Base-by-base conservation (phyloP, 2,329 filamentous ascomycete species). In the Drechslerella dactyloides region DNA sequence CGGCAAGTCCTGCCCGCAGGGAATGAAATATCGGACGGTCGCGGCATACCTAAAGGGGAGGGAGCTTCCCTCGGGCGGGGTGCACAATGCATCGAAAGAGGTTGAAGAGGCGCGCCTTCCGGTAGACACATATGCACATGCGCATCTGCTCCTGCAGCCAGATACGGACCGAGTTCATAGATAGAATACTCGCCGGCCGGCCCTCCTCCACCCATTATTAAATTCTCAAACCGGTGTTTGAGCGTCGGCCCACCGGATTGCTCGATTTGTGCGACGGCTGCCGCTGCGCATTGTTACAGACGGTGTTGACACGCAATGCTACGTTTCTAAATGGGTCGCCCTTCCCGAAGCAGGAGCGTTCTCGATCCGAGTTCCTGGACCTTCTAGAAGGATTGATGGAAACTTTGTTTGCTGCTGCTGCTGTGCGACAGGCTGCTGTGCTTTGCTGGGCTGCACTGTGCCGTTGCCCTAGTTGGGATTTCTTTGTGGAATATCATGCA, bases 21-120 rank as follows among this genome's bases (percentile, higher is more conserved):
- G n/a, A 59, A 54, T 52, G 57, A 55, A 69, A 70, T 63, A 40
- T 60, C 53, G 63, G 19, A 23, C 17, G 44, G 44, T 48, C 44
- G 44, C 57, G 48, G 48, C 59, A 58, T 55, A 24, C 59, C 66
- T 23, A 58, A 70, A 59, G 30, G 44, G 66, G 66, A 63, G 53
- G 59, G 66, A 64, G 58, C 52, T 19, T 2, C 19, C 44, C 44
- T 4, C 11, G 19, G 27, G 4, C 3, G 15, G 44, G 5, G 15
- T 5, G 44, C 44, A 48, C 44, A 48, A 10, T 10, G 44, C 19
- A 10, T 48, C 19, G 2, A n/a, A 44, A n/a, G 17, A n/a, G 7
- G 15, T 15, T 5, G 15, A 19, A 19, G 17, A 21, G 19, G 6
- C 11, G n/a, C 19, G 8, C 17, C 44, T 33, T 3, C 27, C 27